These are phyloP conservation scores for Lithospermum erythrorhizon DNA, from an alignment of 257 asterid species.

Conservation along the genomic window DNA sequence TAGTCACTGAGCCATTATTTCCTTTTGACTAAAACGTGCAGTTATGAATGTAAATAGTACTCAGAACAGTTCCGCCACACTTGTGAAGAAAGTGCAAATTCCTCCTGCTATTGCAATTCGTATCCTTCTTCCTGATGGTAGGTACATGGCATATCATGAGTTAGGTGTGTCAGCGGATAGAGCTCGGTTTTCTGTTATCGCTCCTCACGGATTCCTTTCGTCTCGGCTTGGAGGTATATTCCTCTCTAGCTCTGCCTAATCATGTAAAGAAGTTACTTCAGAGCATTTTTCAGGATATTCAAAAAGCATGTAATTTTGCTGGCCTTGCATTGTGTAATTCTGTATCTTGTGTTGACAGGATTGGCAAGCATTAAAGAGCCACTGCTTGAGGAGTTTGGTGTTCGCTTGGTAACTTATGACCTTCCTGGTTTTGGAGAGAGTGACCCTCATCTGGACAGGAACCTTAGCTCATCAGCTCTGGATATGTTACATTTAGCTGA, in stretches of 20 bases:
- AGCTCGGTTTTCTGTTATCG: conserved; percentile 52
- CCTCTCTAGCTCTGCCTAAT: neutral
- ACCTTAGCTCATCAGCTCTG: conserved; percentile 65
- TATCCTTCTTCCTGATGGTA: conserved; percentile 59
- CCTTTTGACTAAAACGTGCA: conserved; percentile 19
- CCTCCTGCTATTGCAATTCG: conserved; percentile 72
- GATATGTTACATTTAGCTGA: conserved; percentile 63
- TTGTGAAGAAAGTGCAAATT: conserved; percentile 35
- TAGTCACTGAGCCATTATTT: neutral
- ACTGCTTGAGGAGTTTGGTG: conserved; percentile 70
- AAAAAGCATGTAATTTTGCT: neutral
- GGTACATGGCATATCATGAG: conserved; percentile 68
- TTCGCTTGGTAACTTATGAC: conserved; percentile 65
- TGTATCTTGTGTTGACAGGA: conserved; percentile 28
- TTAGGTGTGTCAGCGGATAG: conserved; percentile 55
- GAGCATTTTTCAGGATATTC: neutral
- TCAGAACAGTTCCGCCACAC: conserved; percentile 20
- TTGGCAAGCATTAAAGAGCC: conserved; percentile 44
- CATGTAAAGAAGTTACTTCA: neutral
- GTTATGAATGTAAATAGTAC: conserved; percentile 37
- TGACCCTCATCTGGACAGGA: conserved; percentile 56
- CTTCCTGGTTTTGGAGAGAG: conserved; percentile 98
- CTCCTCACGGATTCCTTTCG: conserved; percentile 63
- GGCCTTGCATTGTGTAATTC: neutral
- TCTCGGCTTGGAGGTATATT: conserved; percentile 67